Percentiles rank a stretch among this genome's conserved stretches.
Conservation (phyloP, 1,284 basidiomycete species). For the Cyathus olla region DNA sequence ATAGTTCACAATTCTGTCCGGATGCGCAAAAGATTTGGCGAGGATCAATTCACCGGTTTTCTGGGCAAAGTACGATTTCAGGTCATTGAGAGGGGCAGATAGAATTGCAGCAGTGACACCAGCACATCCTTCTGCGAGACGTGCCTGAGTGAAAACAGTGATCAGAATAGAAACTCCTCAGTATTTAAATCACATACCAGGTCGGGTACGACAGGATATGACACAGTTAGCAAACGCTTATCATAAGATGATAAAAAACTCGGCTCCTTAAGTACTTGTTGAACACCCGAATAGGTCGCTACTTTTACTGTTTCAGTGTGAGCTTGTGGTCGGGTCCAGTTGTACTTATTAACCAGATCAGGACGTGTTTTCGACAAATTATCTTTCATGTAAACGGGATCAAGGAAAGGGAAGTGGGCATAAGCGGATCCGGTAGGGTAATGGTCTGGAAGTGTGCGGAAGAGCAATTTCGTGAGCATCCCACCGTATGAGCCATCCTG, state of each 20-base stretch:
- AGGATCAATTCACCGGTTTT: conserved; percentile 51
- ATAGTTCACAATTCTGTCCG: conserved; percentile 45
- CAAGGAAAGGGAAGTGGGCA: conserved; percentile 76
- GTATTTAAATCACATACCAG: conserved; percentile 13
- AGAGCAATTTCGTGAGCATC: conserved; percentile 78
- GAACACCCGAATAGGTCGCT: conserved; percentile 43
- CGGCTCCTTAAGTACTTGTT: conserved; percentile 43
- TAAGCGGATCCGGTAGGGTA: conserved; percentile 71
- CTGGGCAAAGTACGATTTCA: conserved; percentile 45
- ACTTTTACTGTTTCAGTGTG: conserved; percentile 37
- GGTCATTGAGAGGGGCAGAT: conserved; percentile 22
- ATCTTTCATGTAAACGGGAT: conserved; percentile 57
- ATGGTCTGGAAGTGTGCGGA: conserved; percentile 74
- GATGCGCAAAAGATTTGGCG: conserved; percentile 46
- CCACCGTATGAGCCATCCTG: conserved; percentile 81
- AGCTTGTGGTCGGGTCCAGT: conserved; percentile 55
- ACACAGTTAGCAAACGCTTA: conserved; percentile 31
- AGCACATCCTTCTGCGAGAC: not conserved
- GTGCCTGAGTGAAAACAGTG: not conserved
- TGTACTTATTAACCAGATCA: conserved; percentile 53
- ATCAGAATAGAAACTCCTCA: not conserved
- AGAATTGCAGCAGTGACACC: not conserved
- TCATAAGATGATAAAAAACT: conserved; percentile 44
- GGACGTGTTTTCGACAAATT: conserved; percentile 38
- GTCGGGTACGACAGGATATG: conserved; percentile 19